Evolutionary conservation across 2,329 filamentous ascomycete species (phyloP).

Genomic region (Sporothrix schenckii): DNA sequence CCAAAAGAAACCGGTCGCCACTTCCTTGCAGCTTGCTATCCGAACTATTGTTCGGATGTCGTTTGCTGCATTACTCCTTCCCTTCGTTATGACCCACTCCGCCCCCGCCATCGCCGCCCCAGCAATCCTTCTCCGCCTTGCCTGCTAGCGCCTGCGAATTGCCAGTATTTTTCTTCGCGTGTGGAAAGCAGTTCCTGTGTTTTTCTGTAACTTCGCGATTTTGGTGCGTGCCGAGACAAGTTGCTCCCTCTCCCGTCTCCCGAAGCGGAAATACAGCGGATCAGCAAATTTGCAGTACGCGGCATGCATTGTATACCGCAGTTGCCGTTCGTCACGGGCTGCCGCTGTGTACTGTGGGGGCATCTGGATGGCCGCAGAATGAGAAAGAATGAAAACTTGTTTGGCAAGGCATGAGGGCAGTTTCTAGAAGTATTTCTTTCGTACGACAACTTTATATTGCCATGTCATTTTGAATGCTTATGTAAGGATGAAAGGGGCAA

Average conservation of each 20-base stretch:
- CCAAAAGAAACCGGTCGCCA: not conserved
- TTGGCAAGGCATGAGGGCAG: not conserved
- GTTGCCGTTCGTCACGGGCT: not conserved
- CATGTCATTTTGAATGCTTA: not conserved
- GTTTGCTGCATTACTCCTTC: slow-evolving; percentile 5
- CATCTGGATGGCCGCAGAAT: not conserved
- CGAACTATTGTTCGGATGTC: slow-evolving; percentile 21
- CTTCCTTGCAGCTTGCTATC: not conserved
- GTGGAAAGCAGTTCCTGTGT: not conserved
- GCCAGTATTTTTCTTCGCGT: no score
- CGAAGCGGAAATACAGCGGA: slow-evolving; percentile 20
- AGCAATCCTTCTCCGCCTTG: slow-evolving; percentile 15
- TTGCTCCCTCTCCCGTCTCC: not conserved
- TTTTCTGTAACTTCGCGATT: slow-evolving; percentile 1
- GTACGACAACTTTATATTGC: no score
- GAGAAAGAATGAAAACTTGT: not conserved
- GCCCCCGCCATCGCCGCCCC: slow-evolving; percentile 14
- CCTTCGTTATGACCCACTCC: not conserved
- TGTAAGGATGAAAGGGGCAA: not conserved
- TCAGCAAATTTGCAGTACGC: slow-evolving; percentile 21
- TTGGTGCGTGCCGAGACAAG: slow-evolving; percentile 19
- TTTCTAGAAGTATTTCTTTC: not conserved
- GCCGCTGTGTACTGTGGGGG: not conserved
- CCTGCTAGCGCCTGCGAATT: not conserved
- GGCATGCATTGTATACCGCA: not conserved